Evolutionary conservation across 83 land plant genomes (phyloP), one percentile per base, ranked within the genome.

Genomic region (Picea engelmannii): DNA sequence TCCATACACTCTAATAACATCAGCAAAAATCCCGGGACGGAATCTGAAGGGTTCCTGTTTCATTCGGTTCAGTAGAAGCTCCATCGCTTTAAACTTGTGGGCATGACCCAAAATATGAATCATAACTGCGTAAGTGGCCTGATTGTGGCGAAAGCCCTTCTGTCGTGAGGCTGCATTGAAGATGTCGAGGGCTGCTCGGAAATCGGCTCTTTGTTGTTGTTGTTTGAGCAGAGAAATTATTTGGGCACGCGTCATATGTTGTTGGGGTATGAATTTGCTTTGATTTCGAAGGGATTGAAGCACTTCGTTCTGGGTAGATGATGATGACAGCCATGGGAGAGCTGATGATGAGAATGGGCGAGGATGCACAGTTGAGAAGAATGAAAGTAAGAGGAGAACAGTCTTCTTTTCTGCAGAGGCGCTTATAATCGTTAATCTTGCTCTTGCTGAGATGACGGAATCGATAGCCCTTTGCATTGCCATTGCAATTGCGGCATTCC

Each of bases 101-200:
- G 82, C 82, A 18, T 16, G 66, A 1, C 82, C 85, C 40, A 83
- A 61, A 35, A 79, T 52, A 59, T 42, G 49, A 5, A 79, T 44
- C 66, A 83, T 67, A 18, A 55, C 35, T 4, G 47, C 25, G 35
- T 71, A 83, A 9, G 81, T 78, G n/a, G 60, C 49, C 25, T 21
- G 38, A 81, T 59, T 83, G 58, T 83, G 85, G 21, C 58, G 17
- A 6, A 64, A 21, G 24, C 82, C 82, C 24, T 17, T 44, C 11
- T 79, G 76, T 16, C 20, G 55, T 55, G 35, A 64, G 24, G 61
- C 85, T 81, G 81, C 68, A 12, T 67, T 55, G 85, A 83, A 83
- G 65, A 83, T 78, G 16, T 58, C 15, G 24, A 24, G 61, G 23
- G 85, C 85, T 18, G 23, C 23, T 5, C 66, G 66, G 66, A 6